Conservation (phyloP, 345 rosid genomes). For the Triadica sebifera region DNA sequence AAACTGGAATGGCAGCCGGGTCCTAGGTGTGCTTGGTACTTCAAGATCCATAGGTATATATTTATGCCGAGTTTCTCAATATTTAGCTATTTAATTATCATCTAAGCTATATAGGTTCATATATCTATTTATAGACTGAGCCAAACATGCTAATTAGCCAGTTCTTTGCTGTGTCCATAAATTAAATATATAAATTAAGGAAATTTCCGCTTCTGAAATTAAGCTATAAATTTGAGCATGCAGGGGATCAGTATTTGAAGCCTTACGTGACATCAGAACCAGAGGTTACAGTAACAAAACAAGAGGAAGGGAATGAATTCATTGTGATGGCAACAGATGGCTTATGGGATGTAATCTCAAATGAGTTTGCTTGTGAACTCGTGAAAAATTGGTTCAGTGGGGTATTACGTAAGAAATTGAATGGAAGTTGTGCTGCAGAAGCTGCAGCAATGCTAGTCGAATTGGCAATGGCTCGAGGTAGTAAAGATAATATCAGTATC, state of each 20-base stretch:
- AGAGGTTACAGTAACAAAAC: constrained; percentile 27
- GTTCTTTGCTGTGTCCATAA: no score
- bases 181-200: no score
- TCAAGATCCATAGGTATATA: constrained; percentile 31
- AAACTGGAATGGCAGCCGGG: constrained; percentile 17
- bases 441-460: constrained; percentile 33
- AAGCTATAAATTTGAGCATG: not conserved
- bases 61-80: not conserved
- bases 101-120: no score
- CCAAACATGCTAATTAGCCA: no score
- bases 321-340: constrained; percentile 37
- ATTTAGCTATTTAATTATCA: no score
- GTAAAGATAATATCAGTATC: constrained; percentile 41
- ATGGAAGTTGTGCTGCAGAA: constrained; percentile 16
- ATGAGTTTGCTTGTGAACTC: constrained; percentile 36
- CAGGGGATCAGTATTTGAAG: constrained; percentile 37
- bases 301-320: constrained; percentile 29
- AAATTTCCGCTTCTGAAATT: no score
- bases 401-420: not conserved
- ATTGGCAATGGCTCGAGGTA: constrained; percentile 41
- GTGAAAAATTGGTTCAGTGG: constrained; percentile 25
- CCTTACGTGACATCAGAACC: constrained; percentile 33
- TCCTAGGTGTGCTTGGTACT: constrained; percentile 25
- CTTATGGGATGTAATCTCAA: constrained; percentile 43
- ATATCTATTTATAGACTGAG: no score